These are phyloP conservation scores for Entomophthora muscae DNA, from an alignment of 371 early-diverging fungal species.

Conservation along the genomic window DNA sequence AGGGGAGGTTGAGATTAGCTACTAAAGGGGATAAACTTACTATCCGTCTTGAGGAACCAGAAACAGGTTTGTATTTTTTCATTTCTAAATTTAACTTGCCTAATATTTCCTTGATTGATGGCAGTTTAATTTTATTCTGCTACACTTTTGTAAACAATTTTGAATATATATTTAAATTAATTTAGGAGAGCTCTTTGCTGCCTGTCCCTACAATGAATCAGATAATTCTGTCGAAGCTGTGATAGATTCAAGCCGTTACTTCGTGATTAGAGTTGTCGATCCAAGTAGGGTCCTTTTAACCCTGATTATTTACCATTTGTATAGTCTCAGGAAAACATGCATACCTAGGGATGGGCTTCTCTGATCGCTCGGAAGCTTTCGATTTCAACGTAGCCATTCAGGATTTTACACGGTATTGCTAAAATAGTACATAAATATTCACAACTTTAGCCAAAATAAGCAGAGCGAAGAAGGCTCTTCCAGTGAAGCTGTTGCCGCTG, in stretches of 20 bases:
- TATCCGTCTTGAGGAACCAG: conserved; percentile 64
- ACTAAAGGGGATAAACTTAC: conserved; percentile 43
- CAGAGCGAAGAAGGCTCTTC: background rate
- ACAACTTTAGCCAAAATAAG: background rate
- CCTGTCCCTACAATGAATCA: conserved; percentile 52
- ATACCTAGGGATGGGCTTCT: conserved; percentile 77
- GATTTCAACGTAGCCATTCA: conserved; percentile 86
- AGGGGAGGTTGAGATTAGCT: conserved; percentile 60
- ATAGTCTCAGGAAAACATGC: conserved; percentile 44
- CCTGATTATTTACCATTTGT: background rate
- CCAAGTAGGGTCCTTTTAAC: conserved; percentile 40
- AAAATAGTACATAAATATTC: background rate
- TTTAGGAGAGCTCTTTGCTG: conserved; percentile 70
- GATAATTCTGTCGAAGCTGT: conserved; percentile 75
- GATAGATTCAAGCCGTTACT: conserved; percentile 77
- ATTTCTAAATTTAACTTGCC: background rate
- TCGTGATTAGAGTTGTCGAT: conserved; percentile 72
- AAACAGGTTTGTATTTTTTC: conserved; percentile 21
- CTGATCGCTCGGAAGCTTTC: conserved; percentile 73
- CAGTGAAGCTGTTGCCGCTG: background rate
- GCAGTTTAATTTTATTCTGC: no score
- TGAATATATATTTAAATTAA: background rate
- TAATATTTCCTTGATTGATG: background rate
- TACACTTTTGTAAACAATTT: background rate
- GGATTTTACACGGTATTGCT: conserved; percentile 46